These are phyloP conservation scores for Didymosphaeria variabile DNA, from an alignment of 2,329 filamentous ascomycete species.

Conservation along the genomic window DNA sequence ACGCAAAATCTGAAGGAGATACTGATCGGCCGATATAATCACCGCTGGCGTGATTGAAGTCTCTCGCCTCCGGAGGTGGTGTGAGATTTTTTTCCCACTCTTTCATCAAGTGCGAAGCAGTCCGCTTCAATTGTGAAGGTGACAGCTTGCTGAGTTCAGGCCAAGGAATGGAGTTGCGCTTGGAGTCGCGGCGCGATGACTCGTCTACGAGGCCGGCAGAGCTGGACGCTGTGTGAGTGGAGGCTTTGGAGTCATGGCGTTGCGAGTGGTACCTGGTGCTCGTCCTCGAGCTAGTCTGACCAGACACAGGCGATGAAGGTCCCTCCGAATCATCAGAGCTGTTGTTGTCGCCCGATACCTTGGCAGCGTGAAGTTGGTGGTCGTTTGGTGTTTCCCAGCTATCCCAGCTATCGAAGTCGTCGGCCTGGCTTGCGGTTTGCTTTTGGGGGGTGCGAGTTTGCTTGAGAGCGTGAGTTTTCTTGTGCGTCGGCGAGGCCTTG, in stretches of 20 bases:
- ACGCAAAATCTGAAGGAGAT: conserved; percentile 32
- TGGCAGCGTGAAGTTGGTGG: conserved; percentile 46
- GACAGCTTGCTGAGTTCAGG: conserved; percentile 75
- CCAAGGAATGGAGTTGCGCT: conserved; percentile 64
- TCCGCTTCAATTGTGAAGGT: conserved; percentile 80
- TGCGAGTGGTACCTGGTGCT: conserved; percentile 60
- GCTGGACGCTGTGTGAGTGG: conserved; percentile 45
- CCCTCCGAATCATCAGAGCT: conserved; percentile 62
- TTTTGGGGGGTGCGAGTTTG: conserved; percentile 48
- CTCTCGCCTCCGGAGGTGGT: conserved; percentile 52
- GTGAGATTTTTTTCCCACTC: conserved; percentile 88
- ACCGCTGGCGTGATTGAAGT: conserved; percentile 41
- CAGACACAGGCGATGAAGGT: conserved; percentile 53
- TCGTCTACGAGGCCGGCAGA: conserved; percentile 36
- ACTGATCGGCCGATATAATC: conserved; percentile 47
- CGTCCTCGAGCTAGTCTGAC: conserved; percentile 60
- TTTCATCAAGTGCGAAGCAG: conserved; percentile 85
- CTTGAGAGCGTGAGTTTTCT: conserved; percentile 51
- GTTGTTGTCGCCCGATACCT: conserved; percentile 27
- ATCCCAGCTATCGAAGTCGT: conserved; percentile 64
- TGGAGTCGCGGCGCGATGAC: conserved; percentile 34
- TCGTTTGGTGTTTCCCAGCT: conserved; percentile 62
- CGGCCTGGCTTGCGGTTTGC: conserved; percentile 46
- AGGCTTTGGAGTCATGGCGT: conserved; percentile 50
- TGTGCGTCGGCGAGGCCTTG: conserved; percentile 45